Evolutionary conservation across 2,329 filamentous ascomycete genomes (phyloP).

Genomic region (Exophiala alcalophila): DNA sequence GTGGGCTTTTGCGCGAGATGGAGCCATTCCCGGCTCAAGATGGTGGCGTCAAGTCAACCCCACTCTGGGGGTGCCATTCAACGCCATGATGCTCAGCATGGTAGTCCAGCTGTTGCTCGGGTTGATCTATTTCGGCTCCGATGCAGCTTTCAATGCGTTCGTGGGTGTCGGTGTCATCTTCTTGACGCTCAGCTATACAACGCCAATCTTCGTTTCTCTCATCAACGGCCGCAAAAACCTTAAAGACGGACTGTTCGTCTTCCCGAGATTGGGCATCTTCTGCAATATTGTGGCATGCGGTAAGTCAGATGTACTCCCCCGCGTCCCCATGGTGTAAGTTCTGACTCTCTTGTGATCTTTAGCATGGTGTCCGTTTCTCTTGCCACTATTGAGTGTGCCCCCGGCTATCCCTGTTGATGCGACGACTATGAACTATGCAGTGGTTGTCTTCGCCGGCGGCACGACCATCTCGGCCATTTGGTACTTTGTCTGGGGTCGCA

Average conservation of each 20-base stretch:
- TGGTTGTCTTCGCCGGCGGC: conserved; percentile 60
- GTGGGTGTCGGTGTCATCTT: conserved; percentile 56
- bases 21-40: conserved; percentile 67
- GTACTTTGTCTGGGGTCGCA: conserved; percentile 26
- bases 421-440: conserved; percentile 56
- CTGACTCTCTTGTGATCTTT: conserved; percentile 48
- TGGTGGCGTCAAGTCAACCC: conserved; percentile 66
- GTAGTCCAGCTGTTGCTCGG: conserved; percentile 49
- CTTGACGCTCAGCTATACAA: conserved; percentile 54
- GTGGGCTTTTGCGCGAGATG: conserved; percentile 72
- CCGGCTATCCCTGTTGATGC: conserved; percentile 53
- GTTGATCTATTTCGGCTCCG: conserved; percentile 49
- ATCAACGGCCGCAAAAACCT: conserved; percentile 47
- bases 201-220: conserved; percentile 54
- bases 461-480: conserved; percentile 16
- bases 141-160: conserved; percentile 50
- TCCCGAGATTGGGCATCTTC: conserved; percentile 60
- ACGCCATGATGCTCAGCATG: conserved; percentile 40
- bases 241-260: conserved; percentile 47
- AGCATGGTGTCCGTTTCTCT: conserved; percentile 41
- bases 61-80: conserved; percentile 64
- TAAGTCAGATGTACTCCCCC: conserved; percentile 58
- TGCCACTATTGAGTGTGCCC: conserved; percentile 54
- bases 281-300: conserved; percentile 64
- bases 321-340: conserved; percentile 67